A percentile compares a stretch with the other conserved stretches of the same genome.
These are phyloP conservation scores for Penicillium sp. DNA, from an alignment of 2,329 filamentous ascomycete species.

Conservation along the genomic window DNA sequence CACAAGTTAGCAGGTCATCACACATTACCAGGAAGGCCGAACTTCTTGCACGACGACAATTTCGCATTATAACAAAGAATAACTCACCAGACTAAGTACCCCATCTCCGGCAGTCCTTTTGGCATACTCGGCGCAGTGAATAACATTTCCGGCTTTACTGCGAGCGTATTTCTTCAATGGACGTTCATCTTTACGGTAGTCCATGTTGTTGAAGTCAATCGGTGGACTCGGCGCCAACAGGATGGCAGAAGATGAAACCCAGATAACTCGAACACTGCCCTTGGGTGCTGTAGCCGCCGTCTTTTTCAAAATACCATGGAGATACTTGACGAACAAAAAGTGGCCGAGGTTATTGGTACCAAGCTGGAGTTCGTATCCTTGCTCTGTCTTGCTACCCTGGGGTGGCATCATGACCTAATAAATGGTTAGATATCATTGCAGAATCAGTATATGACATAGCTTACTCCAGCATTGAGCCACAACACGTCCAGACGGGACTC, in stretches of 20 bases:
- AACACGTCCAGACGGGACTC: conserved; percentile 44
- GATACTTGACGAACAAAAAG: conserved; percentile 41
- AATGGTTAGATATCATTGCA: not conserved
- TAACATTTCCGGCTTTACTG: conserved; percentile 25
- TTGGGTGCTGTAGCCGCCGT: conserved; percentile 28
- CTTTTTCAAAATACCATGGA: conserved; percentile 33
- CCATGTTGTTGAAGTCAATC: conserved; percentile 6
- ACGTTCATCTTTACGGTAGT: conserved; percentile 10
- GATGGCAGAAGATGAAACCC: conserved; percentile 32
- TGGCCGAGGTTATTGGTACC: conserved; percentile 41
- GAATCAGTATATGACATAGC: not conserved
- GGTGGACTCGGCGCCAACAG: conserved; percentile 17
- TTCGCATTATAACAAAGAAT: not conserved
- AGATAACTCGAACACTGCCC: conserved; percentile 34
- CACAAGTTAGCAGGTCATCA: not conserved
- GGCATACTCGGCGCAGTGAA: conserved; percentile 16
- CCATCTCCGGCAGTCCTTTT: conserved; percentile 10
- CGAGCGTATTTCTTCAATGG: conserved; percentile 15
- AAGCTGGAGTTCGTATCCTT: conserved; percentile 39
- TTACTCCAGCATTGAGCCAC: conserved; percentile 32
- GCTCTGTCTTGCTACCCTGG: conserved; percentile 30
- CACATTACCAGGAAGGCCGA: no score
- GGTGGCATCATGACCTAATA: conserved; percentile 37
- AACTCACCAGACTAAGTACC: conserved; percentile 18
- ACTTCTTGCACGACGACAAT: not conserved